Conservation (phyloP, 2,329 filamentous ascomycete genomes). For the Ophiostoma tasmaniense region DNA sequence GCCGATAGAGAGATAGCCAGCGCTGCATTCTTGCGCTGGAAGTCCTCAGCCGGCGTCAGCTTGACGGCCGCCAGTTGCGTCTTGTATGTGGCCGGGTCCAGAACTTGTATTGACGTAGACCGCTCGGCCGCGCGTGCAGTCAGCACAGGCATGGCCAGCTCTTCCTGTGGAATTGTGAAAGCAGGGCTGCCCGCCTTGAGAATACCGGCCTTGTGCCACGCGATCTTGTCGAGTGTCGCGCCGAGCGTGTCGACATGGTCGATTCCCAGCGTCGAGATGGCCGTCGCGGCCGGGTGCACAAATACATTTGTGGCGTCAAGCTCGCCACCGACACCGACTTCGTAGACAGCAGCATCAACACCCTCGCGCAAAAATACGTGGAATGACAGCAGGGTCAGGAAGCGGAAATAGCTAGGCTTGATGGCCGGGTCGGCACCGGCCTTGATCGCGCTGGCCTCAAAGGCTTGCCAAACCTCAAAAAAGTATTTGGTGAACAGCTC, state of each 20-base stretch:
- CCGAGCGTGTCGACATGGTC: slow-evolving; percentile 59
- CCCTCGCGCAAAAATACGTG: slow-evolving; percentile 57
- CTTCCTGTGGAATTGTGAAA: slow-evolving; percentile 46
- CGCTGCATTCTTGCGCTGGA: slow-evolving; percentile 23
- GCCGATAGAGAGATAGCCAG: slow-evolving; percentile 30
- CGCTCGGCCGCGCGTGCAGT: slow-evolving; percentile 44
- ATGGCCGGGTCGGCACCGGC: slow-evolving; percentile 28
- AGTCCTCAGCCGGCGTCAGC: slow-evolving; percentile 19
- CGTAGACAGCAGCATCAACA: slow-evolving; percentile 55
- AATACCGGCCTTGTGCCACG: slow-evolving; percentile 67
- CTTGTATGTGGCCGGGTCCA: slow-evolving; percentile 18
- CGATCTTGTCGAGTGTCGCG: slow-evolving; percentile 54
- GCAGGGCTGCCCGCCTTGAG: slow-evolving; percentile 53
- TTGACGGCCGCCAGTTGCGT: slow-evolving; percentile 14
- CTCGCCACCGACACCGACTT: slow-evolving; percentile 60
- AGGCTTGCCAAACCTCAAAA: slow-evolving; percentile 56
- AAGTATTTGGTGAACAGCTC: slow-evolving; percentile 56
- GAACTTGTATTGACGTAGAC: slow-evolving; percentile 23
- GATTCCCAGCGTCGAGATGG: slow-evolving; percentile 58
- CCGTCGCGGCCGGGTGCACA: slow-evolving; percentile 46
- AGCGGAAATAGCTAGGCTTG: slow-evolving; percentile 52
- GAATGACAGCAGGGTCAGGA: slow-evolving; percentile 57
- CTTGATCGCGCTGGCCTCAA: slow-evolving; percentile 24
- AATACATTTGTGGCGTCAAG: slow-evolving; percentile 62
- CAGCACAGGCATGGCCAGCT: slow-evolving; percentile 37